These are phyloP conservation scores for Sambucus nigra DNA, from an alignment of 129 eudicot species.

Conservation along the genomic window DNA sequence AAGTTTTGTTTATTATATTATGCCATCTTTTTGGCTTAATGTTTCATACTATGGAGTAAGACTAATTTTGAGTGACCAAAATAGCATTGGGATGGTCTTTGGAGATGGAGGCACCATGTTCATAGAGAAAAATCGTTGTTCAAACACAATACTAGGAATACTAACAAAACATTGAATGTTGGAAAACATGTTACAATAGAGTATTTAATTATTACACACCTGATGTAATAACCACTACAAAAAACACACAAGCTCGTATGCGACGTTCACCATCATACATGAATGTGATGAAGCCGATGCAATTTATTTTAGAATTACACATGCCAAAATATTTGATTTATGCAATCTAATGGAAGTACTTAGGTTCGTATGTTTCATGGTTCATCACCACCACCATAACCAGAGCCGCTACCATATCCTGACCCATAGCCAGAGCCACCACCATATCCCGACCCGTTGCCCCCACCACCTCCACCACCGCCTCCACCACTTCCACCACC, in stretches of 20 bases:
- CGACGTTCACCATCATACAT: slow-evolving; percentile 11
- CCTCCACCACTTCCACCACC: slow-evolving; percentile 44
- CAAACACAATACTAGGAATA: too few species aligned
- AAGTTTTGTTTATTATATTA: too few species aligned
- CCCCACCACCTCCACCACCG: slow-evolving; percentile 28
- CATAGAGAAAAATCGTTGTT: too few species aligned
- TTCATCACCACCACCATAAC: slow-evolving; percentile 35
- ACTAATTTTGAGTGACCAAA: too few species aligned
- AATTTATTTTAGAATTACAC: slow-evolving; percentile 24
- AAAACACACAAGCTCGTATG: background rate
- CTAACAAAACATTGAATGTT: too few species aligned
- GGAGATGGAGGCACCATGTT: too few species aligned
- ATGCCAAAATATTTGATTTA: slow-evolving; percentile 2
- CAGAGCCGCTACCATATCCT: slow-evolving; percentile 18
- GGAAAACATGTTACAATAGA: too few species aligned
- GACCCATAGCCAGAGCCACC: slow-evolving; percentile 24
- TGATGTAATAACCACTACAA: background rate
- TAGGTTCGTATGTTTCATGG: slow-evolving; percentile 27
- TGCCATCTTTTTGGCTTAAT: too few species aligned
- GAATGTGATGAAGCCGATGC: slow-evolving; percentile 20
- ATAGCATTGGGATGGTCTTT: too few species aligned
- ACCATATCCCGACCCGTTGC: slow-evolving; percentile 13
- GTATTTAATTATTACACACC: too few species aligned
- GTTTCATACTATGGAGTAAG: too few species aligned
- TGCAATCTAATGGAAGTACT: background rate